These are phyloP conservation scores for Quercus suber DNA, from an alignment of 306 rosid species.

Conservation along the genomic window DNA sequence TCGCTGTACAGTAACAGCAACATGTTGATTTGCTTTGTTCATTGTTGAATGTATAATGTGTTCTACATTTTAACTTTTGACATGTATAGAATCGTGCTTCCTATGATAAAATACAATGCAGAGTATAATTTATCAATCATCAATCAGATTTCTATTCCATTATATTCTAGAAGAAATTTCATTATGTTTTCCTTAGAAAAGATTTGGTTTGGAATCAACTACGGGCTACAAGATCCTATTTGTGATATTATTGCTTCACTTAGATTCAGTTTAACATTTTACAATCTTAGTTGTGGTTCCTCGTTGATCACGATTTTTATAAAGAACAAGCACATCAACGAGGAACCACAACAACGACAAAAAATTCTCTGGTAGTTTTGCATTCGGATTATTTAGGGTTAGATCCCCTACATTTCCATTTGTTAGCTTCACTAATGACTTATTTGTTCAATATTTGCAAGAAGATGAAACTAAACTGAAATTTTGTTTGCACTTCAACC, in stretches of 20 bases:
- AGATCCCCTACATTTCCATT: slow-evolving; percentile 90
- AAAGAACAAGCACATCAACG: neutral
- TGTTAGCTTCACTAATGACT: too few relatives aligned
- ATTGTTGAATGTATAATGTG: slow-evolving; percentile 20
- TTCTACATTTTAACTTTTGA: slow-evolving; percentile 20
- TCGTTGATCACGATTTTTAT: neutral
- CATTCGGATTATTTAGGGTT: slow-evolving; percentile 33
- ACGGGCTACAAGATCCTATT: neutral
- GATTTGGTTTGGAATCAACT: neutral
- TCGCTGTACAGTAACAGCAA: slow-evolving; percentile 38
- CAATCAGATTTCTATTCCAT: neutral
- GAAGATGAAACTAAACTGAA: too few relatives aligned
- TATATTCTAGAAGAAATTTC: neutral
- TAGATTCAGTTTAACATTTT: neutral
- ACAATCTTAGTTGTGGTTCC: neutral
- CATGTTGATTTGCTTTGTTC: slow-evolving; percentile 7
- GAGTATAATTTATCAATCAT: neutral
- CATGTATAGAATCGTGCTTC: slow-evolving; percentile 19
- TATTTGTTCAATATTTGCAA: too few relatives aligned
- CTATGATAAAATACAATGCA: slow-evolving; percentile 6
- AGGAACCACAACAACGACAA: too few relatives aligned
- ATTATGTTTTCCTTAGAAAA: neutral
- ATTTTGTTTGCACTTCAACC: too few relatives aligned
- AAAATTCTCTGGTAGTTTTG: too few relatives aligned
- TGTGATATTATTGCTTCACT: neutral